Base-by-base conservation (phyloP, 768 basidiomycete genomes). In the Boletus vermiculosoides region DNA sequence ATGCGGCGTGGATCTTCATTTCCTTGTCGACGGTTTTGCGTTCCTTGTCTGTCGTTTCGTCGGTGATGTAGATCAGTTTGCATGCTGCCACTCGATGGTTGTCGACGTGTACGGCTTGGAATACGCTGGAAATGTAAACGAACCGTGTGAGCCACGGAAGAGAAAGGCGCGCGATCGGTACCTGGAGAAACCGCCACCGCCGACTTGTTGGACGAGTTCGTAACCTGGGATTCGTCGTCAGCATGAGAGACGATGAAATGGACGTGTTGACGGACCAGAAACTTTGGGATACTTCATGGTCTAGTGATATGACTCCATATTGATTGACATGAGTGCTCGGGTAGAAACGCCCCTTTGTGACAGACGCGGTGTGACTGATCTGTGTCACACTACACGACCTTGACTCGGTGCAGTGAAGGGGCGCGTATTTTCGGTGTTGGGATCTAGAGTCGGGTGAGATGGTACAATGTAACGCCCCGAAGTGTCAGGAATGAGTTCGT, bases 1-100 rank as follows among this genome's bases (percentile, higher is more conserved):
- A 75, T 1, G 83, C 83, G 8, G 85, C 73, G 66, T 98, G 95
- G 3, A 98, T 85, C 31, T 88, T 83, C 76, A 97, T 94, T 71
- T 99, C 97, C 67, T 94, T 96, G 54, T 97, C 86, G 11, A 95
- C 76, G 18, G 80, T 82, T 68, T 96, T 95, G 52, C 91, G 82
- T 13, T 90, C 84, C 49, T 80, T 80, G 6, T 84, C 80, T 1
- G 85, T 83, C 1, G 87, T 87, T 44, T 83, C 67, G 3, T 80
- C 74, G 0, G 83, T 89, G 50, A 94, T 73, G 16, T 75, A 66
- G 57, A 95, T 80, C 31, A 95, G 74, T 72, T 97, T 98, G 78
- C 94, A 95, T 30, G 94, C 94, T 10, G 92, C 92, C 3, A 92
- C 83, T 4, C 78, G 78, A 47, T 87, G 81, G 8, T 81, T 77